Percentiles rank a stretch among this genome's conserved stretches.
These are phyloP conservation scores for Claviceps maximensis DNA, from an alignment of 2,329 filamentous ascomycete genomes.

Conservation along the genomic window DNA sequence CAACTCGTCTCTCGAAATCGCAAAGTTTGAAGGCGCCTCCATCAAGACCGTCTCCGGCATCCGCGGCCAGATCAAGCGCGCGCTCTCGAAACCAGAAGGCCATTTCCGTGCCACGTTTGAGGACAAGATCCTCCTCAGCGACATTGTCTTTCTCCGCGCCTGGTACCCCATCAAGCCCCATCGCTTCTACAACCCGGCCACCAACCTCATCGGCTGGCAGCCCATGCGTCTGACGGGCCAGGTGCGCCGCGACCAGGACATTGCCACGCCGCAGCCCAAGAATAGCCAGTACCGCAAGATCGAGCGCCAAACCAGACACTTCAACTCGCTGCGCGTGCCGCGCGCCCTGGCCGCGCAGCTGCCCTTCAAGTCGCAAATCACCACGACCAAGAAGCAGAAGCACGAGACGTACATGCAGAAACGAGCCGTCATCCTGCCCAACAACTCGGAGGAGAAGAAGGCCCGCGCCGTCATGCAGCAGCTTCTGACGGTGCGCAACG, in stretches of 20 bases:
- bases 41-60: constrained; percentile 95
- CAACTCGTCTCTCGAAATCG: constrained; percentile 79
- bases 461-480: constrained; percentile 85
- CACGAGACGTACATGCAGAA: constrained; percentile 87
- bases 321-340: constrained; percentile 69
- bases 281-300: constrained; percentile 73
- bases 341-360: constrained; percentile 68
- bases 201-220: constrained; percentile 85
- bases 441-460: constrained; percentile 75
- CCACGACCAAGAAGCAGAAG: constrained; percentile 65
- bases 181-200: constrained; percentile 93
- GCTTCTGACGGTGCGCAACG: constrained; percentile 78
- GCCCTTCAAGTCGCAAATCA: constrained; percentile 86
- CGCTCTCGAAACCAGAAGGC: constrained; percentile 83
- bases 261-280: constrained; percentile 65
- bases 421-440: constrained; percentile 72
- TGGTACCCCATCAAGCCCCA: constrained; percentile 96
- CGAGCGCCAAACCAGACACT: constrained; percentile 55
- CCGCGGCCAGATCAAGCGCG: constrained; percentile 92
- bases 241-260: constrained; percentile 62
- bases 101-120: constrained; percentile 96
- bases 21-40: constrained; percentile 92
- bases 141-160: constrained; percentile 89
- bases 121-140: constrained; percentile 93
- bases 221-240: constrained; percentile 90